A percentile compares a stretch with the other conserved stretches of the same genome.
Evolutionary conservation across 1,284 basidiomycete genomes (phyloP).

Genomic region (Golubevia pallescens): DNA sequence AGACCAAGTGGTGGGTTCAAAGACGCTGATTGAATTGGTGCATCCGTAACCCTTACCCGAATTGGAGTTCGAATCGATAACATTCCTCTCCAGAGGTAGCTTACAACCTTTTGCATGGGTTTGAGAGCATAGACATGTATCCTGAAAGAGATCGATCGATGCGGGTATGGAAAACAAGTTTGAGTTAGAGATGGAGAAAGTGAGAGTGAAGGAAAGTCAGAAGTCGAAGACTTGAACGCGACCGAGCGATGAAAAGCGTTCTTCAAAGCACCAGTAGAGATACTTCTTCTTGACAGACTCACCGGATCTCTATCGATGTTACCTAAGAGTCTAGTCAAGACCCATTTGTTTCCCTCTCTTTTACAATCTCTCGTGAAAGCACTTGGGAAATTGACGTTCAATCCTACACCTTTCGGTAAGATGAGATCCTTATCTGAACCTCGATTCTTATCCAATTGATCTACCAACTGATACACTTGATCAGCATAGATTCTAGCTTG

Average conservation of each 20-base stretch:
- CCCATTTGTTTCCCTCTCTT: not conserved
- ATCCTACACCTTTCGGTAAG: conserved; percentile 1
- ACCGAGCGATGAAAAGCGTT: not conserved
- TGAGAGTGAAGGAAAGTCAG: not conserved
- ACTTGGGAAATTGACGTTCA: conserved; percentile 9
- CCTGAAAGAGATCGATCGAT: no score
- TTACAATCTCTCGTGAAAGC: not conserved
- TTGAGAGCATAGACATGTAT: no score
- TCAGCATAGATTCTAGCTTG: conserved; percentile 11
- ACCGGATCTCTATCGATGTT: not conserved
- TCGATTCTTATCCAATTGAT: not conserved
- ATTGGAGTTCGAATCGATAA: no score
- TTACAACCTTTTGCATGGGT: no score
- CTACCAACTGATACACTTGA: not conserved
- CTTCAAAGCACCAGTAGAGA: not conserved
- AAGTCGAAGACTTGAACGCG: not conserved
- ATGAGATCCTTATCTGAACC: not conserved
- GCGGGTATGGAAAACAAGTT: no score
- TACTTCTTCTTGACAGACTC: not conserved
- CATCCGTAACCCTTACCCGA: no score
- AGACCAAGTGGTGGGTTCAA: no score
- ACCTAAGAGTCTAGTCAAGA: not conserved
- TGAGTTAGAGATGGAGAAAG: not conserved
- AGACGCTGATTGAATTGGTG: no score
- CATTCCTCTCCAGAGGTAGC: no score